A percentile compares a stretch with the other conserved stretches of the same genome.
phyloP scores from a whole-genome alignment of 139 green algal genomes.

The Chlorella sp. region DNA sequence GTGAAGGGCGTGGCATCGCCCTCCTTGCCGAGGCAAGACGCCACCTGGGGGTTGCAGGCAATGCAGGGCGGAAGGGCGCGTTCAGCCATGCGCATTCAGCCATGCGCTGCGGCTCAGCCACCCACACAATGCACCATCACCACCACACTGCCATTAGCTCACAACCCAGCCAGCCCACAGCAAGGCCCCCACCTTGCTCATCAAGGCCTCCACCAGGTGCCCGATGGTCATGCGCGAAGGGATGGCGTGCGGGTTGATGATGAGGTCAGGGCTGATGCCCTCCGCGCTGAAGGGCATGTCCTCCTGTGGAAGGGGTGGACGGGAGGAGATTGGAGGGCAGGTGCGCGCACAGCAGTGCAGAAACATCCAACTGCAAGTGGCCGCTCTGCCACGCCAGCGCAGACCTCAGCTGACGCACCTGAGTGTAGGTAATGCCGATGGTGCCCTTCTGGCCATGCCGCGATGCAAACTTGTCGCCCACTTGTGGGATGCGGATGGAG shows the following conservation, averaged over 20 bases:
- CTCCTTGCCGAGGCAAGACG: conserved; percentile 86
- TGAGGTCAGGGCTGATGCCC: conserved; percentile 96
- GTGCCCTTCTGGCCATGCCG: conserved; percentile 98
- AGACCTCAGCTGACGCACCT: conserved; percentile 25
- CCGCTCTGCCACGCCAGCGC: no score
- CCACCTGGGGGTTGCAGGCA: conserved; percentile 32
- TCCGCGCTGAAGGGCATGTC: conserved; percentile 87
- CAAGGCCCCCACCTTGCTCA: conserved; percentile 94
- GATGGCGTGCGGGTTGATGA: conserved; percentile 99
- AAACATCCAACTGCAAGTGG: no score
- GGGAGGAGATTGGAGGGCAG: background rate
- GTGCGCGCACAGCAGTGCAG: background rate
- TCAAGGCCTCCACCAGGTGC: conserved; percentile 97
- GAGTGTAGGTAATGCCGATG: conserved; percentile 97
- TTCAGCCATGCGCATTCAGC: no score
- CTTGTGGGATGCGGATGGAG: conserved; percentile 95
- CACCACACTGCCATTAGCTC: background rate
- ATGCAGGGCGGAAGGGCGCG: background rate
- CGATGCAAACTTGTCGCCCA: conserved; percentile 99
- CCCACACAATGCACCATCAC: no score
- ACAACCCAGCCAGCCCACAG: background rate
- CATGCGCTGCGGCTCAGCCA: no score
- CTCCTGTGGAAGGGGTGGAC: conserved; percentile 47
- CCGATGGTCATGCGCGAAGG: conserved; percentile 99
- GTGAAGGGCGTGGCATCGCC: conserved; percentile 99